Evolutionary conservation across 148 eudicot species (phyloP).

Genomic region (Arctostaphylos glauca): DNA sequence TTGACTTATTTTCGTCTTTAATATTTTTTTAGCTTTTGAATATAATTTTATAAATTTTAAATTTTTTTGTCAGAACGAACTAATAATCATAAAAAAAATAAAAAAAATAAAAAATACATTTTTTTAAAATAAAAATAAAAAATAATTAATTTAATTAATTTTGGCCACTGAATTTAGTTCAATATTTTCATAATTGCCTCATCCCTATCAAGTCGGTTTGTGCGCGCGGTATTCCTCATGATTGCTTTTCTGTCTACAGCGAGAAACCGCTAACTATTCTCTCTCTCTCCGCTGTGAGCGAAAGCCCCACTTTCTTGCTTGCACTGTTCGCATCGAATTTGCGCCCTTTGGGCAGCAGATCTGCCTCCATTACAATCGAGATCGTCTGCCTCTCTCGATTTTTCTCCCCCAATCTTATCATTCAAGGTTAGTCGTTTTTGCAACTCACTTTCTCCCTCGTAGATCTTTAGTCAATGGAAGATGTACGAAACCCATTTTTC

Average conservation of each 20-base stretch:
- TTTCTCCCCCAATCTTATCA: background rate
- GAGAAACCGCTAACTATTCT: background rate
- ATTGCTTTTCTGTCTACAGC: background rate
- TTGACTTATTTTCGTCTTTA: too few relatives aligned
- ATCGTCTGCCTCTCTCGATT: background rate
- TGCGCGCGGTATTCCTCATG: background rate
- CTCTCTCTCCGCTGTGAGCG: background rate
- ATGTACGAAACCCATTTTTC: background rate
- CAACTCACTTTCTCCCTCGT: background rate
- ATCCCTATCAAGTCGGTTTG: background rate
- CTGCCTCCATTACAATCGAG: slow-evolving; percentile 10
- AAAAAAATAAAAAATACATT: too few relatives aligned
- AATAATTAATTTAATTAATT: too few relatives aligned
- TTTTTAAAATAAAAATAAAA: too few relatives aligned
- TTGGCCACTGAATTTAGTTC: too few relatives aligned
- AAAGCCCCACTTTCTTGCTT: background rate
- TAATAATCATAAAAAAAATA: too few relatives aligned
- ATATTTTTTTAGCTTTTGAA: too few relatives aligned
- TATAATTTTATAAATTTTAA: too few relatives aligned
- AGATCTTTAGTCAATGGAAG: slow-evolving; percentile 4
- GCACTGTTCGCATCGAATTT: slow-evolving; percentile 1
- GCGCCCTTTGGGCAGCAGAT: slow-evolving; percentile 4
- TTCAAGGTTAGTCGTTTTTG: background rate
- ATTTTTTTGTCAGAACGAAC: too few relatives aligned
- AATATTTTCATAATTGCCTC: background rate